Evolutionary conservation across 2,329 filamentous ascomycete genomes (phyloP), one percentile per base, ranked within the genome.

Genomic region (Zymoseptoria crescenta): DNA sequence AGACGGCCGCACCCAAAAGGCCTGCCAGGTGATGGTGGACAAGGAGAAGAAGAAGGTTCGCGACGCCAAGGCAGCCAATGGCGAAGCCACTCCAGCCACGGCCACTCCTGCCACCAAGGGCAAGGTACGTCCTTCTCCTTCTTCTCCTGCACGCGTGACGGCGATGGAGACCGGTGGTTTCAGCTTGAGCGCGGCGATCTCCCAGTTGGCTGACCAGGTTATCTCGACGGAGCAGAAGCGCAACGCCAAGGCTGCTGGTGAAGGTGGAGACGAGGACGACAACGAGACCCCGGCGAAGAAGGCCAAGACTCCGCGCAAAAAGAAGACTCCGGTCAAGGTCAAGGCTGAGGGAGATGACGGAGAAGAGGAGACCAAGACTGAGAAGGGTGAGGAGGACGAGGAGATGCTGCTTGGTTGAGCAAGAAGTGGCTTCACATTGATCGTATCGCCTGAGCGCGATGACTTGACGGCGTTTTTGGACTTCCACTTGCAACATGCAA

Each of bases 1-100:
- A 48, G 66, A 68, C 49, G 69, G 67, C 35, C 68, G 70, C 57
- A 72, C 69, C 51, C 50, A 60, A 20, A 71, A 70, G 60, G 69
- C 65, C 5, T 63, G 59, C 45, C 60, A 64, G 56, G 64, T 68
- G 52, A 71, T 70, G 69, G 48, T 71, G 29, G 67, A 67, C 59
- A 70, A 70, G 61, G 68, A 71, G 64, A 71, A 69, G 62, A 52
- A 57, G 35, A 69, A 70, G 61, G 54, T 67, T 56, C 65, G 64
- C 59, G 63, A 65, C 54, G 61, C 63, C 21, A 56, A 56, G 45
- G 60, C 60, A 45, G 65, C 52, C 7, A 52, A 49, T 19, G 54
- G n/a, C 24, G 35, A 49, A n/a, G 55, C 20, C 45, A 55, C 35
- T 16, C 56, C 59, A 50, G 28, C 50, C n/a, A 60, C 61, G 27